These are phyloP conservation scores for Henningerozyma blattae DNA, from an alignment of 805 yeast species.

Conservation along the genomic window DNA sequence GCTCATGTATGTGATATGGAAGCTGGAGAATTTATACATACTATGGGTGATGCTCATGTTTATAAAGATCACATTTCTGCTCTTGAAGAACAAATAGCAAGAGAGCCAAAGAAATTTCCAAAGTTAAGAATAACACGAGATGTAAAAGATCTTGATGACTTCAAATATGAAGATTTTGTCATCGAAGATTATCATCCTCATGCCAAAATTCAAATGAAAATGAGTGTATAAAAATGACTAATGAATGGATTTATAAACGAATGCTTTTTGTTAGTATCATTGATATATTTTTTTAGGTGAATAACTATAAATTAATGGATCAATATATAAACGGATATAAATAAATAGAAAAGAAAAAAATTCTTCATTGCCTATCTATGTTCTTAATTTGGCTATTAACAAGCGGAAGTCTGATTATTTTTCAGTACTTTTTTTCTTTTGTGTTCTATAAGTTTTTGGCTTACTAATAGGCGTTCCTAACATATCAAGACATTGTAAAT, in stretches of 20 bases:
- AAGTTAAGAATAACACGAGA: conserved; percentile 57
- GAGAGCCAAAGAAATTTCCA: conserved; percentile 76
- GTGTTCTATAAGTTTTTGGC: conserved; percentile 16
- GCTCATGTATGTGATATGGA: conserved; percentile 94
- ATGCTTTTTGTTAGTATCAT: too few species aligned
- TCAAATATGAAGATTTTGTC: conserved; percentile 78
- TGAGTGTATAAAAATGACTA: conserved; percentile 83
- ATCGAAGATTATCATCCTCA: conserved; percentile 72
- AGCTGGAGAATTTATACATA: conserved; percentile 90
- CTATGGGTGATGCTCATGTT: conserved; percentile 95
- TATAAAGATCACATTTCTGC: conserved; percentile 92
- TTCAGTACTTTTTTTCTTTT: conserved; percentile 5
- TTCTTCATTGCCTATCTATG: neutral
- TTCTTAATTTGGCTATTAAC: neutral
- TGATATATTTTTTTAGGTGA: too few species aligned
- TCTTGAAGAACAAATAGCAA: conserved; percentile 59
- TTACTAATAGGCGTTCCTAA: conserved; percentile 19
- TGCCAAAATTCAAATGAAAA: conserved; percentile 80
- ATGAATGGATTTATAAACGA: too few species aligned
- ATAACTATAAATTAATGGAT: neutral
- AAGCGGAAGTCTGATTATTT: neutral
- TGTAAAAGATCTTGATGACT: conserved; percentile 70
- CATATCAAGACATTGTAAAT: conserved; percentile 25
- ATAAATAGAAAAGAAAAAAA: neutral
- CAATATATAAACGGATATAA: neutral